These are phyloP conservation scores for Margaritispora aquatica DNA, from an alignment of 495 filamentous ascomycete species.

Conservation along the genomic window DNA sequence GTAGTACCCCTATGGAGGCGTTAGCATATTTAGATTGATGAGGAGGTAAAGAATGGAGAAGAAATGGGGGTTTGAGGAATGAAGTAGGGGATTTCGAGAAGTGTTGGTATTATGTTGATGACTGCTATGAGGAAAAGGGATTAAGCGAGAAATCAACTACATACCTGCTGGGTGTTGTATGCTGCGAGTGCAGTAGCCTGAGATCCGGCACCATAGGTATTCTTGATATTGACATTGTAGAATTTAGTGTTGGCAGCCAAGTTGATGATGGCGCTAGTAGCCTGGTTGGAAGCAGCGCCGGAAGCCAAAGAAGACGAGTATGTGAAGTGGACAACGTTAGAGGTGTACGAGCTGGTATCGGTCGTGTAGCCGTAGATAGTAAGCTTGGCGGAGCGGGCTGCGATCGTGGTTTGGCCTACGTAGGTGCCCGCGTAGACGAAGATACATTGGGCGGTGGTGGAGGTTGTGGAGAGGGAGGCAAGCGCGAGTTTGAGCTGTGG, in stretches of 20 bases:
- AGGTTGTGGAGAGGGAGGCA: constrained; percentile 40
- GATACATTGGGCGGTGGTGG: constrained; percentile 27
- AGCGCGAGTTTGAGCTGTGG: constrained; percentile 50
- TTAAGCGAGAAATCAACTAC: too few species aligned
- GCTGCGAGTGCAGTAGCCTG: constrained; percentile 45
- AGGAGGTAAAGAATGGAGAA: too few species aligned
- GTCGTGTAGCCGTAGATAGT: constrained; percentile 48
- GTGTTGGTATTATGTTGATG: too few species aligned
- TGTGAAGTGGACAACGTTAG: constrained; percentile 20
- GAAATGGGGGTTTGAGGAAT: too few species aligned
- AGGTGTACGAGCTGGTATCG: constrained; percentile 27
- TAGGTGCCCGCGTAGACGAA: constrained; percentile 32
- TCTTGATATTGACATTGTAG: constrained; percentile 49
- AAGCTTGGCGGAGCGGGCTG: constrained; percentile 19
- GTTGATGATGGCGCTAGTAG: constrained; percentile 39
- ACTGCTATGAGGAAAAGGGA: too few species aligned
- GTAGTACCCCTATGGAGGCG: constrained; percentile 36
- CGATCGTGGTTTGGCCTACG: constrained; percentile 34
- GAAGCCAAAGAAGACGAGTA: constrained; percentile 14
- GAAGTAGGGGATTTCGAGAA: too few species aligned
- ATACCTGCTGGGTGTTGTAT: constrained; percentile 29
- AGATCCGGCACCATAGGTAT: constrained; percentile 35
- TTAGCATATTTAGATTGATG: too few species aligned
- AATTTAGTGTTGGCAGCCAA: constrained; percentile 35
- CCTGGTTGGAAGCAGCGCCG: constrained; percentile 31